Percentiles rank a stretch among this genome's conserved stretches.
Conservation (phyloP, 2,329 filamentous ascomycete genomes). For the Ceratocystis cacaofunesta region DNA sequence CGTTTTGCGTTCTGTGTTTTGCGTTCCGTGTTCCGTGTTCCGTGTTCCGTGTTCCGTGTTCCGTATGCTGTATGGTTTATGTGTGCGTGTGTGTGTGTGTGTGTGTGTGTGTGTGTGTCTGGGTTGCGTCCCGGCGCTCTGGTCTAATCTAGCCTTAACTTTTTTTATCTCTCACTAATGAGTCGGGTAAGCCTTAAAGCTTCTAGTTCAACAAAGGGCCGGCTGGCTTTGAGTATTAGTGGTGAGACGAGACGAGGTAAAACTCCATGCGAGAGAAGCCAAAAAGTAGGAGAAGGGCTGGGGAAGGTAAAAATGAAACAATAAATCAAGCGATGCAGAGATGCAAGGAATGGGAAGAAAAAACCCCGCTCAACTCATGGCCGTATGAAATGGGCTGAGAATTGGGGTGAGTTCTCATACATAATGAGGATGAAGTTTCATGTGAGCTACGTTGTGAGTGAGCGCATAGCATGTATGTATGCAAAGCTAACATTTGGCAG, state of each 20-base stretch:
- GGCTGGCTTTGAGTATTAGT: background rate
- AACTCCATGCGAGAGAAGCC: too few species aligned
- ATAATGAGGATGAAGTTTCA: background rate
- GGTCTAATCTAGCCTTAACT: background rate
- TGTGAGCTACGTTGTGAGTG: background rate
- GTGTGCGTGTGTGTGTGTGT: background rate
- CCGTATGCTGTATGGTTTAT: too few species aligned
- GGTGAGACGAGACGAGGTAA: too few species aligned
- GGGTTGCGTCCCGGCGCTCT: background rate
- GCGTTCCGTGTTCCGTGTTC: too few species aligned
- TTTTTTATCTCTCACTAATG: background rate
- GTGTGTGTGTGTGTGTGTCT: background rate
- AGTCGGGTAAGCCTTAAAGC: background rate
- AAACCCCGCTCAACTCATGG: background rate
- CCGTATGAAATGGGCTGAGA: background rate
- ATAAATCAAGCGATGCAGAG: background rate
- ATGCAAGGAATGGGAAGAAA: background rate
- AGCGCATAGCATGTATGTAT: background rate
- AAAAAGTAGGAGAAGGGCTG: too few species aligned
- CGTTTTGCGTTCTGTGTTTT: too few species aligned
- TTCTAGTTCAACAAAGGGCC: background rate
- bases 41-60: too few species aligned
- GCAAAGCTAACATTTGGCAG: background rate
- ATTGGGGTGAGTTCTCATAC: background rate
- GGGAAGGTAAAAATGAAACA: background rate